Base-by-base conservation (phyloP, 2,329 filamentous ascomycete species). In the Botrytis deweyae region DNA sequence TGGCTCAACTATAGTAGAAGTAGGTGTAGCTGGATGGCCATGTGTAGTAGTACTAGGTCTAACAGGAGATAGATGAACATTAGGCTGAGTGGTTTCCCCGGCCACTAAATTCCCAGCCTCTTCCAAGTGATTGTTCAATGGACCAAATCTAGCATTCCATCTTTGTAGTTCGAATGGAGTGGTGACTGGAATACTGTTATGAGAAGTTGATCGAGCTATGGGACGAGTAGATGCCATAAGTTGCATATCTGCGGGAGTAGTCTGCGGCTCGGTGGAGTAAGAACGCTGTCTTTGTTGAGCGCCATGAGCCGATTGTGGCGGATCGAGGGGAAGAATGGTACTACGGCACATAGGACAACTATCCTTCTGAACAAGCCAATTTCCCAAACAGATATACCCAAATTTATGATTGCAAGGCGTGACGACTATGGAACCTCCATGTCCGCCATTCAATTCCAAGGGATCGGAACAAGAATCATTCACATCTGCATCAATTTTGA, bases 321-420 rank as follows among this genome's bases (percentile, higher is more conserved):
- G n/a, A 12, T n/a, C 16, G 9, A 22, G 5, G 10, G 25, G 18
- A 0, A 68, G 10, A 25, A 68, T 49, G 10, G 29, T 10, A 6
- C 9, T 40, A 33, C 65, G 65, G 3, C 65, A 68, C 38, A 68
- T 38, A 29, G 65, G 65, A 58, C 65, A 68, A 55, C 22, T 42
- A 33, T 55, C 25, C 5, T 49, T 29, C 8, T 38, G 9, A 4
- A 42, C 4, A 42, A 68, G 65, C 65, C 65, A 68, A 22, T 6
- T 25, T 58, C 9, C 46, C 8, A 68, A 58, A 68, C 65, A 68
- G 25, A 42, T 0, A 40, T 18, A 29, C 4, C 65, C 65, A 58
- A 68, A 68, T 68, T 29, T 68, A 22, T 68, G 65, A 18, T 29
- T 58, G 49, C 65, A 68, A 42, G 65, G 65, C 7, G 65, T 68